phyloP scores from a whole-genome alignment of 73 alveolate species.

The Tetrahymena borealis region DNA sequence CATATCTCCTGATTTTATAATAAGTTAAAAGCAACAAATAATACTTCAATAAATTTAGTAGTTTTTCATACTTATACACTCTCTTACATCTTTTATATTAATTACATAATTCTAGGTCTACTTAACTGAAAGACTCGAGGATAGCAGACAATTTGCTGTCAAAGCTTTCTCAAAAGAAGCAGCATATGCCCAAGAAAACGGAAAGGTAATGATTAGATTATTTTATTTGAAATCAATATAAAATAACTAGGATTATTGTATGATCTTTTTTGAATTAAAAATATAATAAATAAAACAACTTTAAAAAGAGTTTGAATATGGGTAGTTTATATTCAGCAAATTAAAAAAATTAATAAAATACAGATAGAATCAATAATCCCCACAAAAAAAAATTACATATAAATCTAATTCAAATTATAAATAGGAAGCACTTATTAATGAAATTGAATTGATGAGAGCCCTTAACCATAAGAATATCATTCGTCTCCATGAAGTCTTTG shows the following conservation, averaged over 20 bases:
- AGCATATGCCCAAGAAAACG: conserved; percentile 39
- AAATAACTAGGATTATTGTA: too few relatives aligned
- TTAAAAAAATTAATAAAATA: too few relatives aligned
- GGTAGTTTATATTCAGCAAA: too few relatives aligned
- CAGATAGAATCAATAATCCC: too few relatives aligned
- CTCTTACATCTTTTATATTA: not conserved
- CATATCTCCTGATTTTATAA: too few relatives aligned
- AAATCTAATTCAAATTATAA: not conserved
- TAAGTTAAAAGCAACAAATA: too few relatives aligned
- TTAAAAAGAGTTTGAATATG: too few relatives aligned
- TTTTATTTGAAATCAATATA: too few relatives aligned
- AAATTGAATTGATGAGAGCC: conserved; percentile 40
- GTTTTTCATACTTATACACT: not conserved
- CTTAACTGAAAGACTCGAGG: conserved; percentile 40
- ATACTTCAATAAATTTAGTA: not conserved
- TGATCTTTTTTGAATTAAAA: too few relatives aligned
- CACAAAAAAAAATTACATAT: too few relatives aligned
- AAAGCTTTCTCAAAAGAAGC: conserved; percentile 45
- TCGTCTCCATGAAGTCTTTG: conserved; percentile 34
- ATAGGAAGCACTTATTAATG: conserved; percentile 40
- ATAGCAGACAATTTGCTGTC: conserved; percentile 25
- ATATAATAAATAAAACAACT: too few relatives aligned
- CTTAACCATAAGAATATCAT: conserved; percentile 28
- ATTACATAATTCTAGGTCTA: not conserved
- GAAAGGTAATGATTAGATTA: conserved; percentile 4